Percentiles rank a stretch among this genome's conserved stretches.
phyloP scores from a whole-genome alignment of 2,329 filamentous ascomycete species.

The Annulohypoxylon truncatum region DNA sequence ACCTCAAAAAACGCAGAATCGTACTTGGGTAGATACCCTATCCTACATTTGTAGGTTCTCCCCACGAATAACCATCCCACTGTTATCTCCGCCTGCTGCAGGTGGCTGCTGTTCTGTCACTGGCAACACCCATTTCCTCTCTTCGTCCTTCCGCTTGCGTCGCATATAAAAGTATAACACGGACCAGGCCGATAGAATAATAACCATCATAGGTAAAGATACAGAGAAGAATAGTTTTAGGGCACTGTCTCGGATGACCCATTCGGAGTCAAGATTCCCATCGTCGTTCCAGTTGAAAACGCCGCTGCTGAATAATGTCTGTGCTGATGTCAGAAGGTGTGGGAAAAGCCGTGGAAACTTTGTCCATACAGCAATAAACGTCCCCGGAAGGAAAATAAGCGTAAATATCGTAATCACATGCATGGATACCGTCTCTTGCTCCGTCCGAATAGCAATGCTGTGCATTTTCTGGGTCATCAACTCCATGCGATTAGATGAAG shows the following conservation, averaged over 20 bases:
- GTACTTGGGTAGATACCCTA: not conserved
- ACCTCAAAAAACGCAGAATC: not conserved
- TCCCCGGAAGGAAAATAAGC: slow-evolving; percentile 48
- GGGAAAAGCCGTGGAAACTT: slow-evolving; percentile 6
- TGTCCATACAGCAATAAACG: slow-evolving; percentile 47
- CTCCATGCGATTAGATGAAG: slow-evolving; percentile 38
- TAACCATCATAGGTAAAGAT: slow-evolving; percentile 33
- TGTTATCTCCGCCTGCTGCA: not conserved
- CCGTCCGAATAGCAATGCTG: slow-evolving; percentile 63
- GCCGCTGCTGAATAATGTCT: slow-evolving; percentile 47
- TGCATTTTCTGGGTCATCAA: slow-evolving; percentile 58
- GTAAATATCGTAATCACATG: slow-evolving; percentile 49
- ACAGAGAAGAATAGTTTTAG: slow-evolving; percentile 34
- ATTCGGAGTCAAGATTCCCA: slow-evolving; percentile 25
- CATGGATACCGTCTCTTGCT: slow-evolving; percentile 54
- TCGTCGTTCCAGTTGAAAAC: slow-evolving; percentile 36
- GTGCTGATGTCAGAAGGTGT: slow-evolving; percentile 34
- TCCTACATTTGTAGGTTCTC: not conserved
- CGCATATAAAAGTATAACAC: slow-evolving; percentile 27
- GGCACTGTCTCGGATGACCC: slow-evolving; percentile 20
- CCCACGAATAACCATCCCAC: not conserved
- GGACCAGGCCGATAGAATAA: slow-evolving; percentile 28
- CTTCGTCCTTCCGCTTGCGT: slow-evolving; percentile 19
- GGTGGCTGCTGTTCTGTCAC: slow-evolving; percentile 1
- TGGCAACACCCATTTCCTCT: not conserved